A percentile compares a stretch with the other conserved stretches of the same genome.
phyloP scores from a whole-genome alignment of 768 basidiomycete genomes.

The Phylloporus scabripes region DNA sequence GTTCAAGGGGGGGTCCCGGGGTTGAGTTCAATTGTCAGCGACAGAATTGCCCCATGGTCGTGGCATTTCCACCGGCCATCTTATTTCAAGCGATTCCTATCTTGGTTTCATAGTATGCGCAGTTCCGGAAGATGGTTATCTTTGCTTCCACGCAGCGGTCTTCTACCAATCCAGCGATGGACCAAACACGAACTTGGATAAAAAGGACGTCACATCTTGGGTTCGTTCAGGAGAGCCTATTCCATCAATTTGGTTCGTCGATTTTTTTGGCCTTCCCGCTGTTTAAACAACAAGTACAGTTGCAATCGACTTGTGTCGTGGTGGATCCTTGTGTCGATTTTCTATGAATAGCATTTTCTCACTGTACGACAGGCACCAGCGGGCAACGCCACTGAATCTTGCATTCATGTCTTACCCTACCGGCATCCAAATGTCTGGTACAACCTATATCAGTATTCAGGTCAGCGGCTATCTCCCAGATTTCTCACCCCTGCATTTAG shows the following conservation, averaged over 20 bases:
- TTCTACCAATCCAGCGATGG: not conserved
- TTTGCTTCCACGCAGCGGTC: not conserved
- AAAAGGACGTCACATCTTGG: not conserved
- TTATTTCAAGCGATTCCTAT: conserved; percentile 13
- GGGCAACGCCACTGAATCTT: not conserved
- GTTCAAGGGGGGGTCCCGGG: not conserved
- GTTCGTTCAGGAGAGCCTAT: too few species aligned
- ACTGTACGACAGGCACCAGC: too few species aligned
- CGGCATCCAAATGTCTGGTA: not conserved
- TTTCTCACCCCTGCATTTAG: conserved; percentile 17
- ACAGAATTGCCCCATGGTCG: conserved; percentile 13
- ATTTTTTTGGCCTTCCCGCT: too few species aligned
- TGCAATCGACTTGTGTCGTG: too few species aligned
- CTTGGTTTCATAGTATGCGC: conserved; percentile 1
- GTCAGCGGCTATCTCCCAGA: conserved; percentile 6
- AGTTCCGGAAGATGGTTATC: not conserved
- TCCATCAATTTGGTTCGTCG: too few species aligned
- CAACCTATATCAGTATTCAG: conserved; percentile 7
- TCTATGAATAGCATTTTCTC: too few species aligned
- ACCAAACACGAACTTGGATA: not conserved
- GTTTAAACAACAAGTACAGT: not conserved
- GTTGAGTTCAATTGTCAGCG: conserved; percentile 1
- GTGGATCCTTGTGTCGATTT: too few species aligned
- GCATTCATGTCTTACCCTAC: not conserved
- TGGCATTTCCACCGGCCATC: conserved; percentile 6